Evolutionary conservation across 768 basidiomycete genomes (phyloP), one percentile per base, ranked within the genome.

Genomic region (Mycena kentingensis): DNA sequence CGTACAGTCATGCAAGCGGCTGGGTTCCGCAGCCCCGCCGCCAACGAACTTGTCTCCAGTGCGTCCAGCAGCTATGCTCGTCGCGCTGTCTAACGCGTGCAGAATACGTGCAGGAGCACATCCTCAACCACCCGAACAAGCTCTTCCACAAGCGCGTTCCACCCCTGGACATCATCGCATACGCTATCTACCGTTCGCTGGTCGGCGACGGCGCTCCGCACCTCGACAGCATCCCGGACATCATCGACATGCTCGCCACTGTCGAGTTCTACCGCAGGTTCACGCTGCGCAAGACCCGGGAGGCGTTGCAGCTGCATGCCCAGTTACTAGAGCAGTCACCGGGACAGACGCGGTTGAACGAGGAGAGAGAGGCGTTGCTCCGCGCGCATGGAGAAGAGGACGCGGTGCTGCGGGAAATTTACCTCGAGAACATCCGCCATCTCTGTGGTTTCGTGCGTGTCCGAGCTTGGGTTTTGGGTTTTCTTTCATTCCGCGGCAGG

Each of bases 161-260:
- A 3, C 58, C 58, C 27, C 51, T 59, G 36, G 58, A 59, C 32
- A 52, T 59, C 46, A 39, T 59, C 4, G 19, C 55, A 18, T 52
- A 37, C 29, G 57, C 57, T 4, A 36, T 55, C 15, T 46, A 39
- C 16, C 15, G 16, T 2, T 36, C 50, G 16, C 49, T 53, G 18
- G 21, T 10, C 19, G 7, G 29, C 8, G n/a, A 21, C 24, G 32
- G 28, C 5, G 38, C 32, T 16, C 27, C 26, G 13, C 31, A n/a
- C 18, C 21, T 26, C 42, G 50, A 49, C 16, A 18, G 24, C 21
- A 52, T 55, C 37, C 53, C 58, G 13, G 58, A 55, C 44, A 15
- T 59, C n/a, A 41, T 59, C 3, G 58, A 59, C 24, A 50, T 59
- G 7, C 50, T 39, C n/a, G 55, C 58, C 15, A 59, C 53, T 21